phyloP scores from a whole-genome alignment of 768 basidiomycete genomes.

The Amanita subjunquillea region DNA sequence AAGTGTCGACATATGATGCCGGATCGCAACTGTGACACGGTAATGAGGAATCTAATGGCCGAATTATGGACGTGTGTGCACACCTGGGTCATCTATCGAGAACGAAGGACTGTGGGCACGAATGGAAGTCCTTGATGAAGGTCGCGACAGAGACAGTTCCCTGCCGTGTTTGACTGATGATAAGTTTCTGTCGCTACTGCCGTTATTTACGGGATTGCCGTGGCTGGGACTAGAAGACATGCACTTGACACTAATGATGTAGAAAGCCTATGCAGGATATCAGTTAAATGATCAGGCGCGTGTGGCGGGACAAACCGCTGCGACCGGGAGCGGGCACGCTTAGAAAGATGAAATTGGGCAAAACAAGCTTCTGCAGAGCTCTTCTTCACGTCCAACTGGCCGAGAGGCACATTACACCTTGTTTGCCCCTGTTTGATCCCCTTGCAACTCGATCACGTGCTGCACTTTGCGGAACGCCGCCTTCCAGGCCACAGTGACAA shows the following conservation, averaged over 20 bases:
- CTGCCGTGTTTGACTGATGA: conserved; percentile 21
- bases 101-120: conserved; percentile 47
- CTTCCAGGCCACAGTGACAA: background rate
- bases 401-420: conserved; percentile 2
- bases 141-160: conserved; percentile 28
- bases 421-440: conserved; percentile 1
- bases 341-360: background rate
- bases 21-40: conserved; percentile 46
- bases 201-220: conserved; percentile 6
- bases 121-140: conserved; percentile 32
- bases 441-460: background rate
- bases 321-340: background rate
- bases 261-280: background rate
- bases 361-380: background rate
- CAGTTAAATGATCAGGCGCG: background rate
- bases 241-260: conserved; percentile 9
- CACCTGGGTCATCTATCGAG: conserved; percentile 60
- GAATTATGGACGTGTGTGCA: conserved; percentile 13
- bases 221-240: conserved; percentile 24
- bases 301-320: background rate
- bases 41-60: conserved; percentile 11
- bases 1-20: conserved; percentile 71
- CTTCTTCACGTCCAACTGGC: conserved; percentile 4
- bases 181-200: conserved; percentile 9
- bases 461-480: background rate